Conservation (phyloP, 2,329 filamentous ascomycete genomes). For the Hirsutella minnesotensis region DNA sequence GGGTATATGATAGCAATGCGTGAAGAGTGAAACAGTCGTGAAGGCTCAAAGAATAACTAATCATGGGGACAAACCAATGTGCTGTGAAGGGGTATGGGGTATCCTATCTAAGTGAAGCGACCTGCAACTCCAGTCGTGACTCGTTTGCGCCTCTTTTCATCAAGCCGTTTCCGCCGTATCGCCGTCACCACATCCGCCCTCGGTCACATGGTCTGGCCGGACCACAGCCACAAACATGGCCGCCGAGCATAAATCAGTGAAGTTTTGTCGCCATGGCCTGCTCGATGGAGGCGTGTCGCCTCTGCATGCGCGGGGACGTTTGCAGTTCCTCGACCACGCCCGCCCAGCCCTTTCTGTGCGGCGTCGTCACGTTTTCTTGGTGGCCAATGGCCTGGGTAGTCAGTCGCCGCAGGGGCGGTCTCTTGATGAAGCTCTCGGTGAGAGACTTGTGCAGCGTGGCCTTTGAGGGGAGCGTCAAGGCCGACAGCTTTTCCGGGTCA, state of each 20-base stretch:
- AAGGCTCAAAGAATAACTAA: background rate
- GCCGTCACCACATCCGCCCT: background rate
- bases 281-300: constrained; percentile 52
- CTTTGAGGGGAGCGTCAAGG: constrained; percentile 17
- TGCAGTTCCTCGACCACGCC: constrained; percentile 53
- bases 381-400: constrained; percentile 43
- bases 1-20: background rate
- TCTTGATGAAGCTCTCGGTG: constrained; percentile 30
- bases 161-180: too few relatives aligned
- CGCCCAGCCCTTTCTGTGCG: constrained; percentile 46
- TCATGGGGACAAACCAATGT: background rate
- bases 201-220: background rate
- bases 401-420: constrained; percentile 38
- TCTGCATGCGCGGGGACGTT: constrained; percentile 46
- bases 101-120: constrained; percentile 27
- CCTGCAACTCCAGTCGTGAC: constrained; percentile 7
- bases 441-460: constrained; percentile 27
- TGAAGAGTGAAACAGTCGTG: background rate
- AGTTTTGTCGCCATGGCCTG: constrained; percentile 33
- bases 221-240: background rate
- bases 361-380: constrained; percentile 31
- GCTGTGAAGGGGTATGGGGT: constrained; percentile 14
- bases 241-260: constrained; percentile 2
- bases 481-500: constrained; percentile 22
- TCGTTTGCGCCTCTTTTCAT: background rate